These are phyloP conservation scores for Aspergillus cristatus DNA, from an alignment of 495 filamentous ascomycete genomes.

Conservation along the genomic window DNA sequence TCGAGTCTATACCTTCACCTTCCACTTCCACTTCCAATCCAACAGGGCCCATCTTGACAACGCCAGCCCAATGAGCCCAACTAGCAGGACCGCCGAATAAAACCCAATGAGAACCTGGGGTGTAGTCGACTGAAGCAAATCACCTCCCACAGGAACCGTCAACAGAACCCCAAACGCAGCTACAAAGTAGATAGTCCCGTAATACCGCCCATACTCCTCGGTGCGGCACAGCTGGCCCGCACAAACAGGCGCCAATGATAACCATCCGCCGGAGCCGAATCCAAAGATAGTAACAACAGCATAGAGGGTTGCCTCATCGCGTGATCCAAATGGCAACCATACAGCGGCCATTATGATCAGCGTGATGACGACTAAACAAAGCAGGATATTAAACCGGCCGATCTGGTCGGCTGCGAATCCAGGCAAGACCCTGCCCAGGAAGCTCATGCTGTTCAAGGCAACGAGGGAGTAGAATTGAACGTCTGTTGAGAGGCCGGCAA, in stretches of 20 bases:
- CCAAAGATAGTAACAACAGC: constrained; percentile 56
- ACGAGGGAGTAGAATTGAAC: constrained; percentile 30
- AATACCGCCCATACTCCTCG: constrained; percentile 56
- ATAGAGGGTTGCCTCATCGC: constrained; percentile 36
- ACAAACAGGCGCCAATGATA: constrained; percentile 55
- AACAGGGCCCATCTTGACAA: constrained; percentile 37
- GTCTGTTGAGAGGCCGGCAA: constrained; percentile 15
- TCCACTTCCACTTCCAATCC: constrained; percentile 39
- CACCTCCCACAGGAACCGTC: constrained; percentile 26
- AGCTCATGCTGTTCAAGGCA: constrained; percentile 28
- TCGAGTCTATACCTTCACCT: constrained; percentile 33
- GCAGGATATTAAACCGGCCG: constrained; percentile 56
- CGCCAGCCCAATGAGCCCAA: constrained; percentile 24
- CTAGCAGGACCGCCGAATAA: constrained; percentile 26
- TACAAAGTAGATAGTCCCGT: constrained; percentile 53
- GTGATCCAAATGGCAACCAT: constrained; percentile 49
- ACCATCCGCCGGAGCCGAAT: constrained; percentile 50
- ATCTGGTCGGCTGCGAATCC: constrained; percentile 59
- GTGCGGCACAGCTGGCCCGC: constrained; percentile 52
- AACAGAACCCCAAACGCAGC: constrained; percentile 44
- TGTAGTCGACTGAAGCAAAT: constrained; percentile 26
- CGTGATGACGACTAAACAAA: constrained; percentile 31
- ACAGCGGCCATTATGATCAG: constrained; percentile 43
- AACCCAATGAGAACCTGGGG: constrained; percentile 28
- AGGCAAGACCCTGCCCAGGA: constrained; percentile 58